These are phyloP conservation scores for Yamadazyma songkhlaensis DNA, from an alignment of 1,139 yeast genomes.

Conservation along the genomic window DNA sequence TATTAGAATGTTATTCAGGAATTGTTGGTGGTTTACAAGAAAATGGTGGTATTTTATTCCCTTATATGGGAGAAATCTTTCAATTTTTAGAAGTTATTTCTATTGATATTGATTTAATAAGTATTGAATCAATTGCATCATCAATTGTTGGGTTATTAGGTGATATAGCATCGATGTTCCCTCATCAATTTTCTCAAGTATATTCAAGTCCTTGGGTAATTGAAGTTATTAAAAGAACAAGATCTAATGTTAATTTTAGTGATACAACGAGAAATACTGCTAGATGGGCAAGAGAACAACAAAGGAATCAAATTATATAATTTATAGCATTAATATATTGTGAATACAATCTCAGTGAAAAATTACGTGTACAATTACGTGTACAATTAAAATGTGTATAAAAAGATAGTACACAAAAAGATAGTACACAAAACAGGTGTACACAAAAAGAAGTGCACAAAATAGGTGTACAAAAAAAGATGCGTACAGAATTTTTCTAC, in stretches of 20 bases:
- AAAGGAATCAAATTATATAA: conserved; percentile 28
- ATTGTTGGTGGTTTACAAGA: conserved; percentile 83
- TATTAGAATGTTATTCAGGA: conserved; percentile 93
- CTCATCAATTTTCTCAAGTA: conserved; percentile 66
- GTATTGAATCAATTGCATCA: conserved; percentile 66
- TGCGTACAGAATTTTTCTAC: too few species aligned
- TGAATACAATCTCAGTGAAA: too few species aligned
- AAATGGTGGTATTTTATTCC: conserved; percentile 61
- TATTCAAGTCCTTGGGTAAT: conserved; percentile 77
- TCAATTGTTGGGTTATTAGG: conserved; percentile 88
- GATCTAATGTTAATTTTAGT: conserved; percentile 58
- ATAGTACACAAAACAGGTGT: too few species aligned
- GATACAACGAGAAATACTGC: conserved; percentile 82
- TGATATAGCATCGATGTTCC: conserved; percentile 85
- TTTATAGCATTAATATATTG: too few species aligned
- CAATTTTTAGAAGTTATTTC: conserved; percentile 62
- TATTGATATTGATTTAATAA: conserved; percentile 55
- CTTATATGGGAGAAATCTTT: conserved; percentile 68
- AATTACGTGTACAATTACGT: too few species aligned
- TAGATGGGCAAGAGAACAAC: conserved; percentile 94
- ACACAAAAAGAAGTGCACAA: too few species aligned
- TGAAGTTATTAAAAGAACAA: conserved; percentile 71
- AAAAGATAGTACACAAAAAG: too few species aligned
- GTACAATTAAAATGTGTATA: too few species aligned
- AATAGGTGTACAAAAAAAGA: too few species aligned